A percentile compares a stretch with the other conserved stretches of the same genome.
phyloP scores from a whole-genome alignment of 2,329 filamentous ascomycete genomes.

The Chalaropsis thielavioides region DNA sequence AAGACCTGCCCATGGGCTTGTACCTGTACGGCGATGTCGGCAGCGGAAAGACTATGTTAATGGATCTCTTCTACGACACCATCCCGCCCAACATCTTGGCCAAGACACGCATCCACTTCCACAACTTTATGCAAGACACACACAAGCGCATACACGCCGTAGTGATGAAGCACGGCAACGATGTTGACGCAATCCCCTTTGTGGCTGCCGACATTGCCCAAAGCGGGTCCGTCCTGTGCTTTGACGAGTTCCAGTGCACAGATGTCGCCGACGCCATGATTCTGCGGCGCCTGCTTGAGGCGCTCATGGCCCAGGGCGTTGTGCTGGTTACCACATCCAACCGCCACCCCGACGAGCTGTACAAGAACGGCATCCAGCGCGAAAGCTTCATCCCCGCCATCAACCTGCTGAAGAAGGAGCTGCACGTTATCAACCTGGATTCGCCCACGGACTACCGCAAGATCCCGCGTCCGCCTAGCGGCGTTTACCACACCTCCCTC shows the following conservation, averaged over 20 bases:
- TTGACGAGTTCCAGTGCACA: slow-evolving; percentile 97
- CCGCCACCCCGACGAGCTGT: slow-evolving; percentile 87
- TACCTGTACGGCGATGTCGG: slow-evolving; percentile 96
- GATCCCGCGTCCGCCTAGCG: slow-evolving; percentile 80
- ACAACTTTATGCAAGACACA: slow-evolving; percentile 99
- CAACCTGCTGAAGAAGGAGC: slow-evolving; percentile 66
- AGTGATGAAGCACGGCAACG: slow-evolving; percentile 77
- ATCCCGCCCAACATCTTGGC: slow-evolving; percentile 62
- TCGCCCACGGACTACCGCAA: slow-evolving; percentile 95
- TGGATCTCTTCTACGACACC: slow-evolving; percentile 96
- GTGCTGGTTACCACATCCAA: slow-evolving; percentile 94
- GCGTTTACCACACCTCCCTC: slow-evolving; percentile 84
- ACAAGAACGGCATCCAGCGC: slow-evolving; percentile 95
- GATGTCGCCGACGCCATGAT: slow-evolving; percentile 99
- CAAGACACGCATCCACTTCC: slow-evolving; percentile 92
- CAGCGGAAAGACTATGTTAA: slow-evolving; percentile 97
- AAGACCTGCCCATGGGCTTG: slow-evolving; percentile 68
- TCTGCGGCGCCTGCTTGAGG: slow-evolving; percentile 69
- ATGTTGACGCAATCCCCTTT: slow-evolving; percentile 80
- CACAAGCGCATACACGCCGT: slow-evolving; percentile 81
- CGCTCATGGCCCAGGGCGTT: slow-evolving; percentile 90
- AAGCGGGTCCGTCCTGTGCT: slow-evolving; percentile 74
- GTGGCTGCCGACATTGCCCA: slow-evolving; percentile 90
- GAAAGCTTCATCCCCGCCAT: slow-evolving; percentile 94
- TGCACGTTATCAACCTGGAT: slow-evolving; percentile 87